Base-by-base conservation (phyloP, 2,329 filamentous ascomycete genomes). In the Trichoderma atroviride region DNA sequence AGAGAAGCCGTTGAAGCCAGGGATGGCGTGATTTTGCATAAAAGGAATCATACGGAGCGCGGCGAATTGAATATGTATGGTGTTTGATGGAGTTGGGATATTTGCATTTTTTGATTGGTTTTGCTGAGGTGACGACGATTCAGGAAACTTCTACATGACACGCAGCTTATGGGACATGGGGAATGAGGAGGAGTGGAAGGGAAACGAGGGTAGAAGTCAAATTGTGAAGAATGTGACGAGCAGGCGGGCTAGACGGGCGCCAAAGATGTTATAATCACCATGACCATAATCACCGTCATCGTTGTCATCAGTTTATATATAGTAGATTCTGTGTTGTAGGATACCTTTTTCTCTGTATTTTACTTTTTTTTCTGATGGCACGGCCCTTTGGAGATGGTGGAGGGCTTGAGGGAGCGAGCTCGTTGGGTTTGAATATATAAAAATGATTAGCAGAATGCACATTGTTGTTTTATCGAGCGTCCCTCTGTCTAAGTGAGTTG, bases 51-150 rank as follows among this genome's bases (percentile, higher is more conserved):
- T 37, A 47, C 40, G 67, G 53, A 58, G 52, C 43, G 24, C 52
- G 33, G 59, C 53, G 47, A 68, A 69, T 47, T 64, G 37, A 59
- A 37, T 3, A 40, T 67, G 64, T 22, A 31, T 35, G 56, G 68
- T 69, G 61, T 69, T 69, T 59, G 61, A 50, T n/a, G 68, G 68
- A 59, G 68, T 69, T 69, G 61, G 68, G 40, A 56, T 37, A 59
- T 61, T 69, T 69, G 55, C 55, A 61, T 69, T 69, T 69, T 40
- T 53, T 33, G 62, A 66, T 47, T n/a, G 35, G 24, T 13, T 13
- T 22, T 61, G 61, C 10, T 55, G 35, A 47, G 50, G 33, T 29
- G 55, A 33, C 50, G 6, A 52, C 13, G 55, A 59, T 67, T 16
- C 37, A 67, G 64, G 63, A 22, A 66, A 50, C 40, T 43, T 59